Conservation (phyloP, 257 asterid species). For the Dorcoceras hygrometricum region DNA sequence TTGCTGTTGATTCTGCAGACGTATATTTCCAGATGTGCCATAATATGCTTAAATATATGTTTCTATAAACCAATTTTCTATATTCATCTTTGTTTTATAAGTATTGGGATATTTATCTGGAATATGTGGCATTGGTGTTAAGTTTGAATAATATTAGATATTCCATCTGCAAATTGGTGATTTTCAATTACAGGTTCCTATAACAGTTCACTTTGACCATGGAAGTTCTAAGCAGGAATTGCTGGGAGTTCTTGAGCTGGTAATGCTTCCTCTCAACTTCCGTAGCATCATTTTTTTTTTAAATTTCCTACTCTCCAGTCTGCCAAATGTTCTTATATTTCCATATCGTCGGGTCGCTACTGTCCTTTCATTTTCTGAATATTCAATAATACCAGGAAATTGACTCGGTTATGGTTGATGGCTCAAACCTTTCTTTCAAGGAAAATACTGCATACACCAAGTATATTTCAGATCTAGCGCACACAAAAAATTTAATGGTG, state of each 20-base stretch:
- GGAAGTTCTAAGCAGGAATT: slow-evolving; percentile 84
- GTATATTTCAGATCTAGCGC: slow-evolving; percentile 61
- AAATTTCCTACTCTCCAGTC: not conserved
- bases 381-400: slow-evolving; percentile 60
- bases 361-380: not conserved
- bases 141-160: not conserved
- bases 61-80: not conserved
- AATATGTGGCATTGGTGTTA: slow-evolving; percentile 2
- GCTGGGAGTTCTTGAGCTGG: slow-evolving; percentile 81
- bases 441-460: slow-evolving; percentile 79
- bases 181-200: slow-evolving; percentile 67
- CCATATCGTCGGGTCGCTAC: slow-evolving; percentile 10
- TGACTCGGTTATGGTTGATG: slow-evolving; percentile 94
- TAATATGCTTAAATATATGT: not conserved
- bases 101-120: slow-evolving; percentile 9
- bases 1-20: not conserved
- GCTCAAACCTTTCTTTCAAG: slow-evolving; percentile 73
- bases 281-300: not conserved
- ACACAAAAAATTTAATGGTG: slow-evolving; percentile 55
- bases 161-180: slow-evolving; percentile 12
- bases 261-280: slow-evolving; percentile 33
- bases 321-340: slow-evolving; percentile 1
- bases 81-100: slow-evolving; percentile 7
- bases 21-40: slow-evolving; percentile 7
- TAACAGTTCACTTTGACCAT: slow-evolving; percentile 95